Conservation (phyloP, 371 early-diverging fungal genomes). For the Umbelopsis sp. region DNA sequence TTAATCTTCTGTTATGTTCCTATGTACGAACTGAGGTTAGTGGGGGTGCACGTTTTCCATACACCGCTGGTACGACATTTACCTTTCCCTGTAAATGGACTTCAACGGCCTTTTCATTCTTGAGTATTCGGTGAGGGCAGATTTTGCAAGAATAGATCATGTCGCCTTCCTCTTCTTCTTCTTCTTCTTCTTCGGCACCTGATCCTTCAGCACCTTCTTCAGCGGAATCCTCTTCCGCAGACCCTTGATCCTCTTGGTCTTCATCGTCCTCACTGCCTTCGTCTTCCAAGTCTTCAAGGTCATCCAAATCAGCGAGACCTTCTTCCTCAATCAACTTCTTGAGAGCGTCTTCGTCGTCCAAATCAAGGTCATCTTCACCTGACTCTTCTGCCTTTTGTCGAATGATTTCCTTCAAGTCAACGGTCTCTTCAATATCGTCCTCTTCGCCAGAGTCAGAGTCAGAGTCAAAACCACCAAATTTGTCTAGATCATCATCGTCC, state of each 20-base stretch:
- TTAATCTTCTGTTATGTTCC: slow-evolving; percentile 26
- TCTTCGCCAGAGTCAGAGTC: slow-evolving; percentile 18
- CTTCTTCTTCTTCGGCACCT: slow-evolving; percentile 19
- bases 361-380: background rate
- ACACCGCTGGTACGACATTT: background rate
- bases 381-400: slow-evolving; percentile 16
- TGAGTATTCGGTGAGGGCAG: slow-evolving; percentile 36
- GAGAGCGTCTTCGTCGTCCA: slow-evolving; percentile 4
- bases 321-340: slow-evolving; percentile 13
- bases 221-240: background rate
- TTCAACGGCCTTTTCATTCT: slow-evolving; percentile 33
- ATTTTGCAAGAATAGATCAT: slow-evolving; percentile 34
- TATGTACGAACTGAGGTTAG: background rate
- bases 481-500: slow-evolving; percentile 19
- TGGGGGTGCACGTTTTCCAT: no score
- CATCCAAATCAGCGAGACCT: slow-evolving; percentile 4
- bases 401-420: slow-evolving; percentile 7
- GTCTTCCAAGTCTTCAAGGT: background rate
- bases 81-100: slow-evolving; percentile 38
- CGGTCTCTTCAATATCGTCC: slow-evolving; percentile 8
- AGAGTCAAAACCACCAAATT: background rate
- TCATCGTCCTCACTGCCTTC: slow-evolving; percentile 24
- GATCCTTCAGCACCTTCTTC: slow-evolving; percentile 24
- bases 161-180: slow-evolving; percentile 25
- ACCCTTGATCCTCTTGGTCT: background rate